These are phyloP conservation scores for Malassezia caprae DNA, from an alignment of 1,284 basidiomycete genomes.

Conservation along the genomic window DNA sequence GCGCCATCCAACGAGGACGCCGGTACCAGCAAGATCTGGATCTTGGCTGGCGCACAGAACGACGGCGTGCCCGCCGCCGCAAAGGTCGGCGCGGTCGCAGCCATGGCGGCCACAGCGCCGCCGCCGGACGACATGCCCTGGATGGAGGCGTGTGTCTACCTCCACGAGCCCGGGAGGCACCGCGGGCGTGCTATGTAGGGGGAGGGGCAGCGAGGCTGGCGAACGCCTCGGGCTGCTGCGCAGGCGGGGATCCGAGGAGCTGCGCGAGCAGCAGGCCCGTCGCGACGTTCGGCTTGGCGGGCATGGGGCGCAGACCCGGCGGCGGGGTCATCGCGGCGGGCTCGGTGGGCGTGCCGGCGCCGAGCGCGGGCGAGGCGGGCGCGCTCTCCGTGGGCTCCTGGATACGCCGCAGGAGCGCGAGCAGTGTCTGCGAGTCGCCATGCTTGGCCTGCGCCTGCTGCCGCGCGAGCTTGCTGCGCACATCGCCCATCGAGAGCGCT, in stretches of 20 bases:
- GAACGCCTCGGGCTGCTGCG: constrained; percentile 4
- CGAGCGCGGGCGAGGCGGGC: background rate
- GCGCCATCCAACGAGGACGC: constrained; percentile 25
- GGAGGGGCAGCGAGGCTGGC: background rate
- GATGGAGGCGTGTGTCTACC: background rate
- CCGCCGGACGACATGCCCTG: too few species aligned
- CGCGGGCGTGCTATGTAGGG: background rate
- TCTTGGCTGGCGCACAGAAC: constrained; percentile 31
- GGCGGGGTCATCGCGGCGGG: constrained; percentile 18
- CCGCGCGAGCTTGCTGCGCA: constrained; percentile 7
- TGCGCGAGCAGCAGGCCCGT: constrained; percentile 41
- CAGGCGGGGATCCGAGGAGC: constrained; percentile 23
- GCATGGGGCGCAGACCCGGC: constrained; percentile 11
- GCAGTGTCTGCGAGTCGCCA: constrained; percentile 13
- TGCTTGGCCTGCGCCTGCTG: constrained; percentile 10
- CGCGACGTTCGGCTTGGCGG: constrained; percentile 10
- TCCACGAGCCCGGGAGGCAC: background rate
- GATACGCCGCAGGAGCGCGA: constrained; percentile 14
- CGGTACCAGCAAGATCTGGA: constrained; percentile 42
- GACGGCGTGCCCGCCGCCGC: constrained; percentile 21
- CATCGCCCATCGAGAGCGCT: background rate
- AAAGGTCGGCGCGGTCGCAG: constrained; percentile 19
- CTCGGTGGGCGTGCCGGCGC: constrained; percentile 22
- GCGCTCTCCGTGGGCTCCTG: constrained; percentile 7
- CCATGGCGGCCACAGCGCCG: constrained; percentile 1